Conservation (phyloP, 129 eudicot species). For the Pseudognaphalium luteoalbum region DNA sequence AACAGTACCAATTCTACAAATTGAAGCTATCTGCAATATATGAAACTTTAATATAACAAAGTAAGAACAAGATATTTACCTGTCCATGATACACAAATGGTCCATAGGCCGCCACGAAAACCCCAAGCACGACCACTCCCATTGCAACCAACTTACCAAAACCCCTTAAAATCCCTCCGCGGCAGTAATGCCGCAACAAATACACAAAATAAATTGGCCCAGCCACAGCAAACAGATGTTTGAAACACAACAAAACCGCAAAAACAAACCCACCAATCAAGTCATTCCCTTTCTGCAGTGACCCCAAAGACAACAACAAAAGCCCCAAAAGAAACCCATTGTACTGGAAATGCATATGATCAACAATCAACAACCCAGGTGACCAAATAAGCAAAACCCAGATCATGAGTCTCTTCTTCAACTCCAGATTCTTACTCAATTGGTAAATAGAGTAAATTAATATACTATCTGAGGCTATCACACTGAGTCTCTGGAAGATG, state of each 20-base stretch:
- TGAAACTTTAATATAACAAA: neutral
- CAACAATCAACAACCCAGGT: constrained; percentile 79
- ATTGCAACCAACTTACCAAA: constrained; percentile 64
- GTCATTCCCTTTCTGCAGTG: constrained; percentile 70
- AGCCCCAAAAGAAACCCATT: constrained; percentile 83
- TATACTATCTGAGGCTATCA: constrained; percentile 50
- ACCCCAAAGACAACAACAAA: constrained; percentile 56
- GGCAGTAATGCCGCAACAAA: constrained; percentile 74
- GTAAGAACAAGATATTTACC: constrained; percentile 40
- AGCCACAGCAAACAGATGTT: constrained; percentile 86
- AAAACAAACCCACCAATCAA: constrained; percentile 84
- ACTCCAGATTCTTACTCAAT: constrained; percentile 40
- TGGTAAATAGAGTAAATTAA: constrained; percentile 46
- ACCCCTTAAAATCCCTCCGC: constrained; percentile 72
- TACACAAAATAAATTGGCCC: constrained; percentile 92
- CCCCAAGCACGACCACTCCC: constrained; percentile 67
- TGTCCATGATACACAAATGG: constrained; percentile 83
- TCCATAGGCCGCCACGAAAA: constrained; percentile 77
- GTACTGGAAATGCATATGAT: constrained; percentile 94
- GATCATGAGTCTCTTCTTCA: constrained; percentile 44
- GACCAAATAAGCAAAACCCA: constrained; percentile 83
- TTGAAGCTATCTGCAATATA: neutral
- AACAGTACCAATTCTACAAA: constrained; percentile 3
- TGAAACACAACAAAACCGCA: constrained; percentile 73
- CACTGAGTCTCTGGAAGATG: constrained; percentile 66